Conservation (phyloP, 768 basidiomycete genomes). For the Xerocomellus chrysenteron region DNA sequence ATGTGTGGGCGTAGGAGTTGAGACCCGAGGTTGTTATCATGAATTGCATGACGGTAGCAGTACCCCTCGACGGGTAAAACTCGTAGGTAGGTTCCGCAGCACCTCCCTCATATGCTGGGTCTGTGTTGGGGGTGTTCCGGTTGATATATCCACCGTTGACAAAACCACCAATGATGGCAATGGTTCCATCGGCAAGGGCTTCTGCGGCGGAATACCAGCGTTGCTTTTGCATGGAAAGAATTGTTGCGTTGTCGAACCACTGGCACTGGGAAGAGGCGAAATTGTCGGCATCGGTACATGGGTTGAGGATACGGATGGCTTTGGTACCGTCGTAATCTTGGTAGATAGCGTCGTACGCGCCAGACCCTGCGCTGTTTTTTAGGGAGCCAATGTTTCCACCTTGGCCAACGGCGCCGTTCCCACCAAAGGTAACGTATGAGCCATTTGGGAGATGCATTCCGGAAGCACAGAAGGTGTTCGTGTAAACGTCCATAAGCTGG, state of each 20-base stretch:
- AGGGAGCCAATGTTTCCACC: slow-evolving; percentile 60
- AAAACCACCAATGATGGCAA: slow-evolving; percentile 82
- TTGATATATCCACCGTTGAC: slow-evolving; percentile 79
- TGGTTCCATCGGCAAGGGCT: slow-evolving; percentile 68
- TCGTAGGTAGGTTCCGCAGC: slow-evolving; percentile 82
- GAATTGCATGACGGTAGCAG: slow-evolving; percentile 60
- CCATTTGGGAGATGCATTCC: slow-evolving; percentile 83
- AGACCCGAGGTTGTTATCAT: slow-evolving; percentile 71
- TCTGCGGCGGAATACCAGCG: slow-evolving; percentile 84
- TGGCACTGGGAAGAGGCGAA: slow-evolving; percentile 52
- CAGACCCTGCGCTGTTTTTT: slow-evolving; percentile 44
- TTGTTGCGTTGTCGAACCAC: slow-evolving; percentile 68
- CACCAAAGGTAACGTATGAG: slow-evolving; percentile 72
- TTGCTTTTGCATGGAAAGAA: slow-evolving; percentile 62
- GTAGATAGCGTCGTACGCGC: slow-evolving; percentile 63
- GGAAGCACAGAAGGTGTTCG: slow-evolving; percentile 80
- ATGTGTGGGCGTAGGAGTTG: slow-evolving; percentile 75
- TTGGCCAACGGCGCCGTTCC: slow-evolving; percentile 71
- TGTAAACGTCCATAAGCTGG: slow-evolving; percentile 40
- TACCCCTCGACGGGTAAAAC: slow-evolving; percentile 68
- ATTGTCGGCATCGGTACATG: slow-evolving; percentile 56
- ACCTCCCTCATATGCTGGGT: slow-evolving; percentile 62
- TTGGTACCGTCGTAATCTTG: slow-evolving; percentile 78
- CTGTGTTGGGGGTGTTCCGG: slow-evolving; percentile 65
- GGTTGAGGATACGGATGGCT: slow-evolving; percentile 78